Conservation (phyloP, 805 yeast genomes). For the Yamadazyma paraphyllophila region DNA sequence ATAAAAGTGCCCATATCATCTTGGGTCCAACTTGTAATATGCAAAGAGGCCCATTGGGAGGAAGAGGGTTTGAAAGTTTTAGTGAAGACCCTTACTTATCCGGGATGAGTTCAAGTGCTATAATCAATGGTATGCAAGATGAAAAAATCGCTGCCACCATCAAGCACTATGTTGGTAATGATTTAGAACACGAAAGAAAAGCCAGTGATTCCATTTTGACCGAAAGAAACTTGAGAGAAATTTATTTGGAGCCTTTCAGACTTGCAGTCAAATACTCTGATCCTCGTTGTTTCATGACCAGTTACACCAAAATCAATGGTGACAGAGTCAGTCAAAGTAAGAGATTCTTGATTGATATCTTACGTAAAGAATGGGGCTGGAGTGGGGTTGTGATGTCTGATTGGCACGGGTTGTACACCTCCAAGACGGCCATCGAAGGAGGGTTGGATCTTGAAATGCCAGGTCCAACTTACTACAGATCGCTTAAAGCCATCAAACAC, state of each 20-base stretch:
- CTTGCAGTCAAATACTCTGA: conserved; percentile 29
- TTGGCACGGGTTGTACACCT: conserved; percentile 32
- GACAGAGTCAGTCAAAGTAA: conserved; percentile 27
- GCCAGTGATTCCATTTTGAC: conserved; percentile 28
- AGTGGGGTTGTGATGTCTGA: conserved; percentile 34
- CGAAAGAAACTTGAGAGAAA: conserved; percentile 31
- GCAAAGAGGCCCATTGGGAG: conserved; percentile 34
- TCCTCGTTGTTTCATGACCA: conserved; percentile 31
- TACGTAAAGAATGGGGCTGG: conserved; percentile 32
- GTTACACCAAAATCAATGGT: conserved; percentile 32
- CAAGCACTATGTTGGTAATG: conserved; percentile 34
- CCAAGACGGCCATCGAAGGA: conserved; percentile 24
- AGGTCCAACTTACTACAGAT: conserved; percentile 28
- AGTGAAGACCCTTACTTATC: conserved; percentile 33
- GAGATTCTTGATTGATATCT: conserved; percentile 21
- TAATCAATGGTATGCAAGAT: conserved; percentile 29
- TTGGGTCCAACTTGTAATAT: conserved; percentile 34
- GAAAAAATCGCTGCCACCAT: conserved; percentile 30
- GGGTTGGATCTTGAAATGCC: conserved; percentile 38
- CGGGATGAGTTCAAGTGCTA: conserved; percentile 25
- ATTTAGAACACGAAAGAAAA: conserved; percentile 31
- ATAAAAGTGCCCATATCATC: conserved; percentile 29
- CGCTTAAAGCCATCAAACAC: conserved; percentile 17
- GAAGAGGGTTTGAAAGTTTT: conserved; percentile 34
- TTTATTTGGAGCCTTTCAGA: conserved; percentile 33